phyloP scores from a whole-genome alignment of 495 filamentous ascomycete species.

The Lichina pygmaea region DNA sequence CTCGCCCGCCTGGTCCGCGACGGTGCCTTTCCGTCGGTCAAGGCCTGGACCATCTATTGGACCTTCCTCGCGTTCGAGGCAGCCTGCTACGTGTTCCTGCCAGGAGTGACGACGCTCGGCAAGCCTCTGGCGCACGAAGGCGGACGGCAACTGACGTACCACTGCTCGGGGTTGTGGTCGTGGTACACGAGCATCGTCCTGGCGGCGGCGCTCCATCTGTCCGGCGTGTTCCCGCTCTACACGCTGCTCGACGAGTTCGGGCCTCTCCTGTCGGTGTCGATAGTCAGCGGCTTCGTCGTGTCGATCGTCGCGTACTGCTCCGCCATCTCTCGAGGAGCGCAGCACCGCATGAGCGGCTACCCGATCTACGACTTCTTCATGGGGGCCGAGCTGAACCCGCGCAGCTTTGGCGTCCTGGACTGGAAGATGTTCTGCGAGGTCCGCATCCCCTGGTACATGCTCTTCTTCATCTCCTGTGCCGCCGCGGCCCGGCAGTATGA shows the following conservation, averaged over 20 bases:
- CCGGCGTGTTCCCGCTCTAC: constrained; percentile 69
- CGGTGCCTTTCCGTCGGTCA: constrained; percentile 49
- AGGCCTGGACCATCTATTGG: constrained; percentile 89
- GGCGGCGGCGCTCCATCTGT: constrained; percentile 41
- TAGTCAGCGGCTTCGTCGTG: constrained; percentile 62
- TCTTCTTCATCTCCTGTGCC: constrained; percentile 52
- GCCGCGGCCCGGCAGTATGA: constrained; percentile 77
- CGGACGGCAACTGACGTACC: constrained; percentile 68
- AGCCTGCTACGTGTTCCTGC: constrained; percentile 53
- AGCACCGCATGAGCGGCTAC: constrained; percentile 81
- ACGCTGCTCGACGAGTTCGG: constrained; percentile 92
- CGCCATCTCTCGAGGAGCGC: constrained; percentile 46
- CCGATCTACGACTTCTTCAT: constrained; percentile 97
- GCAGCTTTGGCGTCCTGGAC: constrained; percentile 80
- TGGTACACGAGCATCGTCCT: constrained; percentile 66
- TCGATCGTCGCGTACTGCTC: constrained; percentile 65
- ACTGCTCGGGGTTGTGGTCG: constrained; percentile 68
- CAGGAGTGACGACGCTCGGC: constrained; percentile 59
- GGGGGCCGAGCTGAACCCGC: constrained; percentile 89
- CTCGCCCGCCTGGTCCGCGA: constrained; percentile 44
- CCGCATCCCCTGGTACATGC: constrained; percentile 85
- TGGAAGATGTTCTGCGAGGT: constrained; percentile 99
- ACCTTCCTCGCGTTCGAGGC: constrained; percentile 63
- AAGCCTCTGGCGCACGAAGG: constrained; percentile 63
- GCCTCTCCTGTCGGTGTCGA: constrained; percentile 66